Base-by-base conservation (phyloP, 495 filamentous ascomycete genomes). In the Ascobolus immersus region DNA sequence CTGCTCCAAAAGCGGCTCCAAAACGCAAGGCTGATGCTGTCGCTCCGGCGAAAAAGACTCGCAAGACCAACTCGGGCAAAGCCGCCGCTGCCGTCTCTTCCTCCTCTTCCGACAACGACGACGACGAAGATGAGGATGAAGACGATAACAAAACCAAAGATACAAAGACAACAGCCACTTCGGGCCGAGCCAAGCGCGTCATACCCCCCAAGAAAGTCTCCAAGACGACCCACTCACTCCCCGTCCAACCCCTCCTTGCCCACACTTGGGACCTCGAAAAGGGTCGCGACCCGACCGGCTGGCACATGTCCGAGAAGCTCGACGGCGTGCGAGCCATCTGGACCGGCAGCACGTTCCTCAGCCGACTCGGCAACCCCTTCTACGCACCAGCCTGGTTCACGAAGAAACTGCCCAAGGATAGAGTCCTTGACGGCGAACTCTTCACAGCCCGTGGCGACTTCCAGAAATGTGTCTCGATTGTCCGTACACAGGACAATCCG, bases 251-350 rank as follows among this genome's bases (percentile, higher is more conserved):
- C 15, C 28, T 50, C 2, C 46, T 50, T 17, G 47, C 47, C 5
- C 39, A 50, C 15, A 50, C 49, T 37, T 50, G 43, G 39, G 47
- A 50, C n/a, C 34, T 43, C 29, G 37, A 43, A 19, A 43, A 46
- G 12, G 39, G 42, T 15, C 34, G 26, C 8, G 42, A 49, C 23
- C 42, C 42, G 8, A 39, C 37, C 3, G 43, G 39, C 11, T 50
- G 48, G 38, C 22, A 33, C 2, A 36, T 45, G 14, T 50, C 47
- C 1, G 47, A 50, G 28, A 50, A 50, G 28, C 46, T 50, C 24
- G 47, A 50, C 21, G 47, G 47, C 3, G 47, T 50, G 8, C 46
- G 47, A n/a, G 47, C 47, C 12, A 43, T 43, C 37, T 50, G 47
- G 47, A 42, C 49, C n/a, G 47, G 47, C 8, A 15, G 7, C 24